Conservation (phyloP, 1,139 yeast species). For the Hanseniaspora gamundiae region DNA sequence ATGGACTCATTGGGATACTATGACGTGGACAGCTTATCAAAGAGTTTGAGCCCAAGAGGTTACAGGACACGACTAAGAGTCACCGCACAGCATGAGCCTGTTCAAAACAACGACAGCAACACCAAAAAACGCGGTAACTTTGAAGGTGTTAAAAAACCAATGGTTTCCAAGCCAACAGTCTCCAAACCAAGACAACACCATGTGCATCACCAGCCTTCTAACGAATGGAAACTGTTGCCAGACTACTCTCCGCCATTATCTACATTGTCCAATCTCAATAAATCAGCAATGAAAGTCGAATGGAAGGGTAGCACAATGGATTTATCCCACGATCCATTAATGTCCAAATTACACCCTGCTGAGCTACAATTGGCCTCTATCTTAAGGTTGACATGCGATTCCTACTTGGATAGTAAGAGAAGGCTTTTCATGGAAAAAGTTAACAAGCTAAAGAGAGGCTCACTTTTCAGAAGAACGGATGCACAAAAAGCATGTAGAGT, state of each 20-base stretch:
- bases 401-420: slow-evolving; percentile 85
- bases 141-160: too few relatives aligned
- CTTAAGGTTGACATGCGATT: slow-evolving; percentile 76
- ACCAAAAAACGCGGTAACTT: background rate
- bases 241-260: slow-evolving; percentile 67
- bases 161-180: background rate
- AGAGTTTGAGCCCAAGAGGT: background rate
- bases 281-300: slow-evolving; percentile 70
- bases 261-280: slow-evolving; percentile 53
- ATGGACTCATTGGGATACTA: too few relatives aligned
- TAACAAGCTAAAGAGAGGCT: slow-evolving; percentile 54
- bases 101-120: background rate
- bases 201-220: slow-evolving; percentile 13
- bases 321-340: slow-evolving; percentile 62
- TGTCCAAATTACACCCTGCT: slow-evolving; percentile 71
- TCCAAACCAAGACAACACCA: background rate
- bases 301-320: slow-evolving; percentile 99
- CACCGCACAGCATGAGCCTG: background rate
- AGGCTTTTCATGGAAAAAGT: slow-evolving; percentile 85
- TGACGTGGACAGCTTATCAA: too few relatives aligned
- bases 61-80: background rate
- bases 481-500: slow-evolving; percentile 96
- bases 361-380: slow-evolving; percentile 80
- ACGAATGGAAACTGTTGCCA: slow-evolving; percentile 47
- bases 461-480: slow-evolving; percentile 91